These are phyloP conservation scores for Lactarius pseudohatsudake DNA, from an alignment of 768 basidiomycete species.

Conservation along the genomic window DNA sequence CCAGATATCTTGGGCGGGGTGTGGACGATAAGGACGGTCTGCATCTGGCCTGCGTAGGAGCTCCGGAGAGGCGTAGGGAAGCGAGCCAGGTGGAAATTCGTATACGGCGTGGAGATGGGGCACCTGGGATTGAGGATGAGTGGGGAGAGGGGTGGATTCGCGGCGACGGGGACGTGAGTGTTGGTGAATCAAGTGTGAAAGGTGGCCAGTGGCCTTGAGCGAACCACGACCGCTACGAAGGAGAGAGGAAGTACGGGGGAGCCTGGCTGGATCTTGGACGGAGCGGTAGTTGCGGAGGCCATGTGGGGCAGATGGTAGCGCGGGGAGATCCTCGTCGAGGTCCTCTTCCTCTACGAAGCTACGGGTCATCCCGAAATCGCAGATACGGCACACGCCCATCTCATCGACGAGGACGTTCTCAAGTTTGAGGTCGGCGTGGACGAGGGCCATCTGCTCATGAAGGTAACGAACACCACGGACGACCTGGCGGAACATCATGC, in stretches of 20 bases:
- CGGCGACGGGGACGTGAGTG: slow-evolving; percentile 50
- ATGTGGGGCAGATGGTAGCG: slow-evolving; percentile 1
- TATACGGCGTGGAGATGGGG: slow-evolving; percentile 37
- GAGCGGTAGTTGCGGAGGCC: not conserved
- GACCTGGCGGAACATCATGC: slow-evolving; percentile 85
- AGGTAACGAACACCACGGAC: slow-evolving; percentile 80
- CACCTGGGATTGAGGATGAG: slow-evolving; percentile 29
- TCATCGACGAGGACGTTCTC: slow-evolving; percentile 95
- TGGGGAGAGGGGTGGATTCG: slow-evolving; percentile 44
- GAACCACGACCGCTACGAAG: slow-evolving; percentile 11
- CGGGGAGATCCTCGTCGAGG: slow-evolving; percentile 4
- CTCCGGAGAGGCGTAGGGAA: slow-evolving; percentile 91
- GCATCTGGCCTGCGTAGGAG: slow-evolving; percentile 63
- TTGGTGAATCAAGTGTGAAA: slow-evolving; percentile 40
- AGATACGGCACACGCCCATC: slow-evolving; percentile 80
- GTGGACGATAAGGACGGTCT: slow-evolving; percentile 40
- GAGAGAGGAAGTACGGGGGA: slow-evolving; percentile 6
- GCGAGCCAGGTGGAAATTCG: slow-evolving; percentile 72
- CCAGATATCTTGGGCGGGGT: slow-evolving; percentile 93
- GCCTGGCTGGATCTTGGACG: not conserved
- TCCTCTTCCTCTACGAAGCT: slow-evolving; percentile 53
- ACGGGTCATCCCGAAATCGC: slow-evolving; percentile 81
- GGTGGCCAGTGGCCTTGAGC: slow-evolving; percentile 31
- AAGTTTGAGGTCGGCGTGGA: slow-evolving; percentile 95
- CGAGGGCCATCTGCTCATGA: slow-evolving; percentile 71